Base-by-base conservation (phyloP, 129 eudicot species). In the Calendula officinalis region DNA sequence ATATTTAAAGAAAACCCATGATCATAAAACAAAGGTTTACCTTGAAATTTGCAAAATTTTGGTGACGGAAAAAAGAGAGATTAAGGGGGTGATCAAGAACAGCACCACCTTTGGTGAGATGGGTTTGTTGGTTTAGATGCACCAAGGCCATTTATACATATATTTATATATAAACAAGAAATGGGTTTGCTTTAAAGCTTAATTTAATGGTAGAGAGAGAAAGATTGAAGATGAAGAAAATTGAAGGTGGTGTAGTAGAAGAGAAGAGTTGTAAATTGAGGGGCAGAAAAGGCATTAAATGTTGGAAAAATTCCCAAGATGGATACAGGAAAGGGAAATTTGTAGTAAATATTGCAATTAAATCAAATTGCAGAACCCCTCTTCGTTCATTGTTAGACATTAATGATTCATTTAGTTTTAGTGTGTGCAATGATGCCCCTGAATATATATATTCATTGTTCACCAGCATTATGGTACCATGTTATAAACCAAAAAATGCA, bases 201-300 rank as follows among this genome's bases (percentile, higher is more conserved):
- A 74, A 74, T 74, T 74, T 56, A 74, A 74, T 74, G 73, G 78
- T 65, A 22, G 30, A 22, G 30, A 22, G 30, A 22, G 30, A 55
- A 39, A 56, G 43, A 35, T 53, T 40, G 41, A 59, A 27, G 60
- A 41, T 39, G 76, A 56, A 65, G 66, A 56, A 67, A 73, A 65
- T 65, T 73, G 73, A 73, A 73, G 78, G 30, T 7, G 78, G 74
- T 72, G 73, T 75, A 84, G 78, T 73, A 73, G 78, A 73, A 73
- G 83, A 78, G 32, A 77, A 67, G 72, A 73, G 83, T 68, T 74
- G 85, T 74, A 72, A 84, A 82, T 76, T 70, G 80, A 77, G 82
- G 88, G 80, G 77, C 78, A 80, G 80, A 71, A 82, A 80, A 64
- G 10, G 85, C 55, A 85, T 85, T 85, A 82, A 88, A 75, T 75